Evolutionary conservation across 1,284 basidiomycete species (phyloP).

Genomic region (Mycena sp.): DNA sequence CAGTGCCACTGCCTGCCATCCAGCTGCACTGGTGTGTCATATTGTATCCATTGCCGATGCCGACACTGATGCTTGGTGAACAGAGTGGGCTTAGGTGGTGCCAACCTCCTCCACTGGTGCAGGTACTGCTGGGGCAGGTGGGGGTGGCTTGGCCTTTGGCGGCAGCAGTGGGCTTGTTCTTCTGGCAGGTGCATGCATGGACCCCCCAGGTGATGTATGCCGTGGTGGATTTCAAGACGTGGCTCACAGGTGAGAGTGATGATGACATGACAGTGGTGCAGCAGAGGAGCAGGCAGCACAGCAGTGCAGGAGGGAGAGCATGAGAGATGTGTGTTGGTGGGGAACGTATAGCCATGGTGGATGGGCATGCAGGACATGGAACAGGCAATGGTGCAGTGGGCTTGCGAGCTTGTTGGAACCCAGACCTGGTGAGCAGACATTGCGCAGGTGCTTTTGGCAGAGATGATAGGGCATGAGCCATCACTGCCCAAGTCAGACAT

Average conservation of each 20-base stretch:
- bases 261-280: slow-evolving; percentile 57
- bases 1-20: too few species aligned
- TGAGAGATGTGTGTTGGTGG: slow-evolving; percentile 80
- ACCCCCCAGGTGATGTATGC: slow-evolving; percentile 73
- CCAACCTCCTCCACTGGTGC: too few species aligned
- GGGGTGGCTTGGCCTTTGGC: too few species aligned
- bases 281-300: slow-evolving; percentile 52
- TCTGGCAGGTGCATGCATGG: slow-evolving; percentile 59
- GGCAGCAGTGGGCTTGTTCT: slow-evolving; percentile 43
- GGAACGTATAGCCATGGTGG: slow-evolving; percentile 60
- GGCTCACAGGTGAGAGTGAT: slow-evolving; percentile 72
- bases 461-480: slow-evolving; percentile 51
- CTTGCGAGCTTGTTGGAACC: slow-evolving; percentile 54
- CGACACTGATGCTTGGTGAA: too few species aligned
- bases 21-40: too few species aligned
- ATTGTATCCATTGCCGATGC: too few species aligned
- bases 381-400: slow-evolving; percentile 49
- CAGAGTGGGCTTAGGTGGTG: too few species aligned
- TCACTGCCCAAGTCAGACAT: slow-evolving; percentile 40
- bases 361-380: slow-evolving; percentile 66
- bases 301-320: slow-evolving; percentile 63
- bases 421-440: slow-evolving; percentile 79
- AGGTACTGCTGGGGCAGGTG: too few species aligned
- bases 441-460: slow-evolving; percentile 70
- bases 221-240: slow-evolving; percentile 77